Conservation (phyloP, 441 rosid species). For the Jatropha multifida region DNA sequence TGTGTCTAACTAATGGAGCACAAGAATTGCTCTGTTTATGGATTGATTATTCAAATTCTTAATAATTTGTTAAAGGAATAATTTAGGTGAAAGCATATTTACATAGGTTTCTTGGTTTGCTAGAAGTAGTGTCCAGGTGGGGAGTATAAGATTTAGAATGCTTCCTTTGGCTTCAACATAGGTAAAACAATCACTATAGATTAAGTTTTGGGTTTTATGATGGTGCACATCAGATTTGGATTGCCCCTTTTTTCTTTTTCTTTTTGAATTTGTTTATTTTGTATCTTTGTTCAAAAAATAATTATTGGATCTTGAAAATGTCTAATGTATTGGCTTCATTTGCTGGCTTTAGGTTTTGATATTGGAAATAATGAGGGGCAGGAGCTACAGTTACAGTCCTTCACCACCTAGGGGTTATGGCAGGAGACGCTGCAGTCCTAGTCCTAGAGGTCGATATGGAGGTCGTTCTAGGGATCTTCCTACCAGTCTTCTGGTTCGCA, state of each 20-base stretch:
- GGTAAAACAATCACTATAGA: too few relatives aligned
- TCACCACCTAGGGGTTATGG: conserved; percentile 67
- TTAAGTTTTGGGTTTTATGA: too few relatives aligned
- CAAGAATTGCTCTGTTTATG: background rate
- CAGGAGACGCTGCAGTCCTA: conserved; percentile 64
- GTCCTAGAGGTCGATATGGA: conserved; percentile 56
- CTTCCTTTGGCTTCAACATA: too few relatives aligned
- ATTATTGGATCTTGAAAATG: background rate
- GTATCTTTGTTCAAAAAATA: background rate
- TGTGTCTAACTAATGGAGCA: background rate
- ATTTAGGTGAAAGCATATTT: background rate
- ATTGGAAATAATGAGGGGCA: conserved; percentile 52
- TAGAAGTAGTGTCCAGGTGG: too few relatives aligned
- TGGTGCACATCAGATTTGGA: too few relatives aligned
- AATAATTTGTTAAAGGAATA: too few relatives aligned
- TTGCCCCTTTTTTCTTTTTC: too few relatives aligned
- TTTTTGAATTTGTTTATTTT: too few relatives aligned
- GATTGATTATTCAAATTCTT: too few relatives aligned
- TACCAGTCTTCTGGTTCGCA: conserved; percentile 88
- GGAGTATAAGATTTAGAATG: too few relatives aligned
- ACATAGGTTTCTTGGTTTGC: too few relatives aligned
- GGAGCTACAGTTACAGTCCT: conserved; percentile 87
- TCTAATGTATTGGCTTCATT: background rate
- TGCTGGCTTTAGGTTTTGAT: conserved; percentile 14
- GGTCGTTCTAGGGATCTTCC: conserved; percentile 64